Percentiles rank a stretch among this genome's conserved stretches.
Evolutionary conservation across 2,329 filamentous ascomycete genomes (phyloP).

Genomic region (Neocatenulostroma microsporum): DNA sequence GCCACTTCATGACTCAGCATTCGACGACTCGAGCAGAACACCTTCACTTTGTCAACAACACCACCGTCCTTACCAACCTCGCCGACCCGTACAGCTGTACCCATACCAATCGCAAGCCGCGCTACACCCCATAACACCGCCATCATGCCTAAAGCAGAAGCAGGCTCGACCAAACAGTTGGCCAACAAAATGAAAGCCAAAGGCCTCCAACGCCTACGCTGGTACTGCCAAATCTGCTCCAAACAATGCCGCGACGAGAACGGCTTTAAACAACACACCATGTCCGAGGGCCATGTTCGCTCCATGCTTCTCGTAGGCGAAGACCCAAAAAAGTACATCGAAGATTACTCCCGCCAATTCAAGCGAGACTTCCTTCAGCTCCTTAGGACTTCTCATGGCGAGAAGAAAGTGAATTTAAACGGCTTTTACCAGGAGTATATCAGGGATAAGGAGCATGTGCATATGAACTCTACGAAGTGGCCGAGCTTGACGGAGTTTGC

Average conservation of each 20-base stretch:
- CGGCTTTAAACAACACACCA: conserved; percentile 74
- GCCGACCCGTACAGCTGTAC: neutral
- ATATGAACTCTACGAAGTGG: conserved; percentile 94
- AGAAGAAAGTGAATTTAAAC: conserved; percentile 83
- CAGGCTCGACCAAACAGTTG: conserved; percentile 82
- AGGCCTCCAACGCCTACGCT: conserved; percentile 70
- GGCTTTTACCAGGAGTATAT: conserved; percentile 96
- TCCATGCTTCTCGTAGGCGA: conserved; percentile 83
- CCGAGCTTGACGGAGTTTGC: conserved; percentile 81
- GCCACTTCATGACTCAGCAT: too few relatives aligned
- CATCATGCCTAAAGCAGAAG: conserved; percentile 85
- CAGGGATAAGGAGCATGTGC: conserved; percentile 74
- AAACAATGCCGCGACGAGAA: conserved; percentile 76
- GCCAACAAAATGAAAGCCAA: conserved; percentile 85
- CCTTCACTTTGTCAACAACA: neutral
- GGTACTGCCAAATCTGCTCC: conserved; percentile 80
- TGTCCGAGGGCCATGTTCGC: conserved; percentile 80
- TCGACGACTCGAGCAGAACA: too few relatives aligned
- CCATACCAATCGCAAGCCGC: neutral
- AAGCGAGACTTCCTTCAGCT: conserved; percentile 68
- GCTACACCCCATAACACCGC: conserved; percentile 9
- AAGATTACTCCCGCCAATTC: conserved; percentile 76
- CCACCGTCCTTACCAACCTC: neutral
- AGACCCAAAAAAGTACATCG: conserved; percentile 74
- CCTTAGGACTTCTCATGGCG: conserved; percentile 75